Conservation (phyloP, 192 early-diverging fungal species). For the Geranomyces variabilis region DNA sequence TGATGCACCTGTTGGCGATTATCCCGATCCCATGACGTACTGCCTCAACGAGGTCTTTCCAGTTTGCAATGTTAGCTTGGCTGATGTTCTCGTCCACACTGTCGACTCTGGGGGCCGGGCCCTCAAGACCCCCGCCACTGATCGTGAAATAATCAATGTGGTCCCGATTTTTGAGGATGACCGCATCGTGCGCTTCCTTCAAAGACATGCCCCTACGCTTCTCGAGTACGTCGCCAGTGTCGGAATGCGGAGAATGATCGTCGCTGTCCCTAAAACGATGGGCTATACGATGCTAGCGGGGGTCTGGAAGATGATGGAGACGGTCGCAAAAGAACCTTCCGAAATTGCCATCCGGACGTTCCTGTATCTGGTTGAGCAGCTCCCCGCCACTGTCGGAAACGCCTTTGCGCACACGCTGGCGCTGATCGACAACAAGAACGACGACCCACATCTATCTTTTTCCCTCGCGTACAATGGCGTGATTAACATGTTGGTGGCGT, state of each 20-base stretch:
- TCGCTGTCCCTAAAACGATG: conserved; percentile 41
- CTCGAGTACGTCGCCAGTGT: too few relatives aligned
- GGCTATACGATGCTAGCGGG: conserved; percentile 37
- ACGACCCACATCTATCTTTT: neutral
- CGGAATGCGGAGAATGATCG: conserved; percentile 39
- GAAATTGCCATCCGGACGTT: conserved; percentile 30
- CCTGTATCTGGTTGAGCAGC: conserved; percentile 25
- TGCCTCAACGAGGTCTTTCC: conserved; percentile 29
- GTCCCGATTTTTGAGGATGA: too few relatives aligned
- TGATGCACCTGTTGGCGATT: conserved; percentile 25
- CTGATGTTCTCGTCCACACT: conserved; percentile 30
- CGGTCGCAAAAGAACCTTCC: conserved; percentile 1
- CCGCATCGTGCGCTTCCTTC: too few relatives aligned
- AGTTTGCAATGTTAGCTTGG: conserved; percentile 27
- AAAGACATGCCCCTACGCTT: too few relatives aligned
- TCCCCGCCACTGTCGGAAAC: conserved; percentile 12
- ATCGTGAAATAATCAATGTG: too few relatives aligned
- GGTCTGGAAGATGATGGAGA: conserved; percentile 34
- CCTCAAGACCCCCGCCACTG: too few relatives aligned
- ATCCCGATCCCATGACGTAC: conserved; percentile 40
- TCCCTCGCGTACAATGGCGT: conserved; percentile 19
- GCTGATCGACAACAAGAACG: neutral
- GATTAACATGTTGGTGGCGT: conserved; percentile 22
- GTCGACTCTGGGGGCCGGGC: too few relatives aligned
- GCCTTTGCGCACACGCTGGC: conserved; percentile 26